Conservation (phyloP, 495 filamentous ascomycete species). For the Aspergillus diversus region DNA sequence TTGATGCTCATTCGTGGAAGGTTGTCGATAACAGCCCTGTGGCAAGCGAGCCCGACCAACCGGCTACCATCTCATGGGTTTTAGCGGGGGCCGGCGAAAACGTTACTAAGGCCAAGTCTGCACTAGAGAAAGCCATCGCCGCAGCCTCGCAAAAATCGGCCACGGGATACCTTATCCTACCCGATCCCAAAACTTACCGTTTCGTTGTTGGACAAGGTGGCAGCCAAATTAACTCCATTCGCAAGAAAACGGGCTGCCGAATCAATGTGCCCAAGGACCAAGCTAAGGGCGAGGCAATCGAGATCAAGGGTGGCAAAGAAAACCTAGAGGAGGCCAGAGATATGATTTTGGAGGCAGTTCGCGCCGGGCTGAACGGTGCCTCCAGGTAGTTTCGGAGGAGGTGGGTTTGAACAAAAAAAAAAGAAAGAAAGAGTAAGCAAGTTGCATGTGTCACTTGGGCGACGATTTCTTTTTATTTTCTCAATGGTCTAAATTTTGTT, state of each 20-base stretch:
- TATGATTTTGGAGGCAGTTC: constrained; percentile 81
- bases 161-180: constrained; percentile 85
- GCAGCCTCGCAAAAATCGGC: constrained; percentile 70
- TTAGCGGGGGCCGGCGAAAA: constrained; percentile 77
- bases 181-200: constrained; percentile 86
- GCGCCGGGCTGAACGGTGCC: constrained; percentile 40
- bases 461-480: neutral
- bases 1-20: constrained; percentile 78
- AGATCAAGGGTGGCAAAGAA: constrained; percentile 76
- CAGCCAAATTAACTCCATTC: constrained; percentile 87
- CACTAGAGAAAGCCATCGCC: constrained; percentile 69
- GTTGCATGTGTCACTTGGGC: neutral
- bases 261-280: constrained; percentile 89
- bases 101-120: constrained; percentile 74
- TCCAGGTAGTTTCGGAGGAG: constrained; percentile 12
- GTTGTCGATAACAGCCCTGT: constrained; percentile 60
- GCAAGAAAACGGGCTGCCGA: constrained; percentile 87
- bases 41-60: constrained; percentile 46
- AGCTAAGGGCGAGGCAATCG: constrained; percentile 78
- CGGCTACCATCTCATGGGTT: constrained; percentile 88
- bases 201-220: constrained; percentile 89
- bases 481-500: constrained; percentile 13
- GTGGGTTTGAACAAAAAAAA: neutral
- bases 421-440: neutral
- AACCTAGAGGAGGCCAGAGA: constrained; percentile 87